Evolutionary conservation across 139 green algal species (phyloP).

Genomic region (Closterium sp.): DNA sequence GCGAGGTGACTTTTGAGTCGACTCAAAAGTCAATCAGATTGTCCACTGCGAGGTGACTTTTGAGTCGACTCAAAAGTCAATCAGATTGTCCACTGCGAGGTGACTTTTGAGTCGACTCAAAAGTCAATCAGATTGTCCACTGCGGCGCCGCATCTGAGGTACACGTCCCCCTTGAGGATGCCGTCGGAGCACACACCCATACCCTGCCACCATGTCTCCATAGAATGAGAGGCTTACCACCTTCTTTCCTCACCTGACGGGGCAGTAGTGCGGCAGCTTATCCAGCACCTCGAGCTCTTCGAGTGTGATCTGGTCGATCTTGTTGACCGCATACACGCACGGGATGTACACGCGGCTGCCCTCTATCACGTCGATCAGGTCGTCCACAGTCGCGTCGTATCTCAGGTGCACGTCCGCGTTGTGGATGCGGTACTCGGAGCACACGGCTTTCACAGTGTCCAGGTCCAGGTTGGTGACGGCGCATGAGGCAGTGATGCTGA

Average conservation of each 20-base stretch:
- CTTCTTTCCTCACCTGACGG: constrained; percentile 67
- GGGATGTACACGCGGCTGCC: constrained; percentile 92
- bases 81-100: too few species aligned
- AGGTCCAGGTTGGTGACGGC: constrained; percentile 70
- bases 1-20: too few species aligned
- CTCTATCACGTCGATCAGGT: constrained; percentile 98
- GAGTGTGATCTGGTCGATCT: constrained; percentile 85
- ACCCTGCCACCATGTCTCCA: too few species aligned
- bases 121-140: too few species aligned
- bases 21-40: too few species aligned
- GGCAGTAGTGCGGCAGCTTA: constrained; percentile 94
- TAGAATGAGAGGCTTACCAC: too few species aligned
- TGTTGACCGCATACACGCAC: constrained; percentile 96
- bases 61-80: too few species aligned
- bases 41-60: too few species aligned
- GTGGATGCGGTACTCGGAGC: constrained; percentile 76
- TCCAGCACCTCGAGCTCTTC: constrained; percentile 91
- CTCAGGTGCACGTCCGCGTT: constrained; percentile 90
- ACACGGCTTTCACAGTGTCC: constrained; percentile 81
- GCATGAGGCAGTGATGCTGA: constrained; percentile 62
- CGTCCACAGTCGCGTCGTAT: constrained; percentile 58
- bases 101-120: too few species aligned
- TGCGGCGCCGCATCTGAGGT: too few species aligned
- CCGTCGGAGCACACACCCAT: constrained; percentile 50
- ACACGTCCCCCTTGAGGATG: too few species aligned